Evolutionary conservation across 768 basidiomycete species (phyloP).

Genomic region (Boletus patriciae): DNA sequence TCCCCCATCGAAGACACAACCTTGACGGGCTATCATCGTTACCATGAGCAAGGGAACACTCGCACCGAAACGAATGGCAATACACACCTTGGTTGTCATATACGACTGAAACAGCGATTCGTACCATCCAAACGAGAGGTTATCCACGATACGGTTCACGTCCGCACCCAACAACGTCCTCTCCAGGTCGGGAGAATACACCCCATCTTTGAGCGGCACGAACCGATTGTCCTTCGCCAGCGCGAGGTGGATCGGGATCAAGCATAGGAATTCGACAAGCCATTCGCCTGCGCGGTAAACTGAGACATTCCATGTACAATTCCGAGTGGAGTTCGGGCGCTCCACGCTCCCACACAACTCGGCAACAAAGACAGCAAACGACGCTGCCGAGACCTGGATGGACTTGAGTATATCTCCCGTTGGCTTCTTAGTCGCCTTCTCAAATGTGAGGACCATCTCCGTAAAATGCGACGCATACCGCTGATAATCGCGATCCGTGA

Average conservation of each 20-base stretch:
- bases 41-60: neutral
- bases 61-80: fast-evolving
- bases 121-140: constrained; percentile 61
- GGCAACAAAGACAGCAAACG: constrained; percentile 30
- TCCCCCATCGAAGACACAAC: constrained; percentile 72
- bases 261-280: constrained; percentile 58
- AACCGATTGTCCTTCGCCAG: constrained; percentile 60
- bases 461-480: constrained; percentile 45
- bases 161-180: constrained; percentile 57
- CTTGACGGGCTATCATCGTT: constrained; percentile 47
- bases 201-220: constrained; percentile 58
- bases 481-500: constrained; percentile 39
- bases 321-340: neutral
- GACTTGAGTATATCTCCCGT: constrained; percentile 44
- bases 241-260: constrained; percentile 66
- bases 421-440: constrained; percentile 52
- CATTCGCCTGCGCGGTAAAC: constrained; percentile 55
- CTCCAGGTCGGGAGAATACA: constrained; percentile 51
- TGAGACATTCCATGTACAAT: constrained; percentile 34
- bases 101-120: constrained; percentile 65
- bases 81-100: constrained; percentile 51
- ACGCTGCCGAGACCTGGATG: constrained; percentile 35
- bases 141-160: constrained; percentile 56
- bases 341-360: constrained; percentile 6
- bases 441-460: constrained; percentile 46